Conservation (phyloP, 2,329 filamentous ascomycete species). For the Alternaria rosae region DNA sequence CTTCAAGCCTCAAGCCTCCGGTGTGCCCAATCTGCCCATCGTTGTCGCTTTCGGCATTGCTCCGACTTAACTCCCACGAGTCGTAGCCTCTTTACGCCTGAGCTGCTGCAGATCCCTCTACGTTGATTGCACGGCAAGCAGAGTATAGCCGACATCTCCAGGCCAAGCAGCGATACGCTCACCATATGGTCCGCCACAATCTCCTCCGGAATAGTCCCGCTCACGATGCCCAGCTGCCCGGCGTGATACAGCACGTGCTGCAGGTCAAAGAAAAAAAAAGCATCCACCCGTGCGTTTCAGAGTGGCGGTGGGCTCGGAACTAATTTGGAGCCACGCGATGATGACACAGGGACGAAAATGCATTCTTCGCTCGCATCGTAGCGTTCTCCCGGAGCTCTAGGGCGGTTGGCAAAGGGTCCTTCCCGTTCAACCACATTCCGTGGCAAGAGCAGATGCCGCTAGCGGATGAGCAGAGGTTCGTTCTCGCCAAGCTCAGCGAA, state of each 20-base stretch:
- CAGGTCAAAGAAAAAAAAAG: conserved; percentile 6
- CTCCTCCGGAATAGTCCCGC: conserved; percentile 12
- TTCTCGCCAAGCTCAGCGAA: conserved; percentile 20
- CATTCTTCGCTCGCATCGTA: conserved; percentile 8
- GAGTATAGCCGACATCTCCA: conserved; percentile 5
- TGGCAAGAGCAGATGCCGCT: conserved; percentile 10
- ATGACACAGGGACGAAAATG: conserved; percentile 11
- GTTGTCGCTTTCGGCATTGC: conserved; percentile 16
- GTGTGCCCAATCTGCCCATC: conserved; percentile 24
- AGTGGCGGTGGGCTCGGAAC: conserved; percentile 3
- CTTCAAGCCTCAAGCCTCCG: conserved; percentile 12
- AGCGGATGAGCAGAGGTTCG: background rate
- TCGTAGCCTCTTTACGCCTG: conserved; percentile 1
- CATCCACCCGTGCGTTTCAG: conserved; percentile 26
- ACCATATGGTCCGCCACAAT: conserved; percentile 8
- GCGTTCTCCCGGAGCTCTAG: conserved; percentile 4
- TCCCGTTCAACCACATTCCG: conserved; percentile 6
- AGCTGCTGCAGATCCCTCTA: conserved; percentile 7
- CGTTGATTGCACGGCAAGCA: conserved; percentile 4
- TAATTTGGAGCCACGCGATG: conserved; percentile 9
- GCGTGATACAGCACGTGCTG: conserved; percentile 25
- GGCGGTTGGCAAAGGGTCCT: background rate
- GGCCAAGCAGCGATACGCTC: conserved; percentile 1
- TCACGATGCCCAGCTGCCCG: conserved; percentile 13
- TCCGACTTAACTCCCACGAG: conserved; percentile 16